These are phyloP conservation scores for Coniosporium tulheliwenetii DNA, from an alignment of 2,329 filamentous ascomycete genomes.

Conservation along the genomic window DNA sequence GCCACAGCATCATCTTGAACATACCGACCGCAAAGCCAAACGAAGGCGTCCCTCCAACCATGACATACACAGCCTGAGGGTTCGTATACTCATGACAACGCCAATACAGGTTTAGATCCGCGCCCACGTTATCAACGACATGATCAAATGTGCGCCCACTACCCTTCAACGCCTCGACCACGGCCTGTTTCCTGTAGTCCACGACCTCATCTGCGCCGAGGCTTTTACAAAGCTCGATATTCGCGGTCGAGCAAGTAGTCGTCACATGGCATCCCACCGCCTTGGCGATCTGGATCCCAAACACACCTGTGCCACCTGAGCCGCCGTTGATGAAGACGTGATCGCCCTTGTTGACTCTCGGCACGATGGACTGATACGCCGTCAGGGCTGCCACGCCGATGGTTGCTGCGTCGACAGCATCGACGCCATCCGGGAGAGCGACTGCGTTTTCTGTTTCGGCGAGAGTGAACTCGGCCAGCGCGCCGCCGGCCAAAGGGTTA, in stretches of 20 bases:
- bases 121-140: slow-evolving; percentile 44
- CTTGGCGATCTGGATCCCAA: slow-evolving; percentile 49
- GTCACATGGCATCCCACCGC: slow-evolving; percentile 43
- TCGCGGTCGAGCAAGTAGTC: slow-evolving; percentile 41
- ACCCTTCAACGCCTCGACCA: slow-evolving; percentile 31
- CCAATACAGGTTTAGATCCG: slow-evolving; percentile 35
- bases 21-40: slow-evolving; percentile 6
- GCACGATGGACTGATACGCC: slow-evolving; percentile 20
- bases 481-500: slow-evolving; percentile 13
- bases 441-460: slow-evolving; percentile 21
- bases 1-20: slow-evolving; percentile 23
- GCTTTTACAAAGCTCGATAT: slow-evolving; percentile 38
- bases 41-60: slow-evolving; percentile 11
- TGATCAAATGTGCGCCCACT: slow-evolving; percentile 35
- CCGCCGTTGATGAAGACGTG: slow-evolving; percentile 51
- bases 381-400: slow-evolving; percentile 19
- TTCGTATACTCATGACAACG: slow-evolving; percentile 35
- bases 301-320: slow-evolving; percentile 44
- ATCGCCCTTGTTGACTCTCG: slow-evolving; percentile 22
- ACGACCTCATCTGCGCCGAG: slow-evolving; percentile 49
- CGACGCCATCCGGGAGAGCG: slow-evolving; percentile 27
- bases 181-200: slow-evolving; percentile 39
- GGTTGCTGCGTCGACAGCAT: slow-evolving; percentile 16
- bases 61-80: slow-evolving; percentile 30
- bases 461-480: slow-evolving; percentile 20